phyloP scores from a whole-genome alignment of 352 stramenopile species.

The Phytophthora sansomeana region DNA sequence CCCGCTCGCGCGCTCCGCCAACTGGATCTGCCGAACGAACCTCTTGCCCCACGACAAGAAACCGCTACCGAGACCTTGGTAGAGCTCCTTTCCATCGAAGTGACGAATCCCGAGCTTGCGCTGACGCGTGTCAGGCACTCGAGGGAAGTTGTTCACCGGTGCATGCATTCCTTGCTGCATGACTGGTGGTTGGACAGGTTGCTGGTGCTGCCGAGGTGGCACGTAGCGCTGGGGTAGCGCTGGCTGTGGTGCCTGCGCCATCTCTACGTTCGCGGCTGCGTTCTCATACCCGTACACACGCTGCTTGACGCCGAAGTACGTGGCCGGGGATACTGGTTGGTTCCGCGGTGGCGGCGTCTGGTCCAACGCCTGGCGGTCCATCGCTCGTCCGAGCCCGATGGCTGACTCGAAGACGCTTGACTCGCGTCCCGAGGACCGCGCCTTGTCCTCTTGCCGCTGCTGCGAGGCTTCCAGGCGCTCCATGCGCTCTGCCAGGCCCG shows the following conservation, averaged over 20 bases:
- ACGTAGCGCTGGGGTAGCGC: constrained; percentile 10
- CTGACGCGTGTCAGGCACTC: constrained; percentile 17
- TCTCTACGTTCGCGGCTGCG: not conserved
- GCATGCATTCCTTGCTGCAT: not conserved
- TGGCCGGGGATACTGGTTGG: not conserved
- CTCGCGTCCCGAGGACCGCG: not conserved
- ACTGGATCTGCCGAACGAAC: constrained; percentile 2
- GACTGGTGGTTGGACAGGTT: not conserved
- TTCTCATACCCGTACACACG: not conserved
- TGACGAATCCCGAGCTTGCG: constrained; percentile 7
- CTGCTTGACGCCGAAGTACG: constrained; percentile 12
- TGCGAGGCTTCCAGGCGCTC: not conserved
- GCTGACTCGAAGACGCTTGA: constrained; percentile 1
- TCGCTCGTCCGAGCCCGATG: constrained; percentile 5
- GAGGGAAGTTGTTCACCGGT: not conserved
- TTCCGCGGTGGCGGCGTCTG: not conserved
- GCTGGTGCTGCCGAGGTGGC: not conserved
- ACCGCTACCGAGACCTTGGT: not conserved
- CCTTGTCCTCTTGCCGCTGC: constrained; percentile 1
- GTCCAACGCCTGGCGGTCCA: not conserved
- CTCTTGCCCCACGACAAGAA: constrained; percentile 10
- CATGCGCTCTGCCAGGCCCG: constrained; percentile 3
- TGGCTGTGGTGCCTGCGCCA: constrained; percentile 1
- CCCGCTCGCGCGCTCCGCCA: not conserved
- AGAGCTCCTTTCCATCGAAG: constrained; percentile 30